Conservation (phyloP, 2,329 filamentous ascomycete genomes). For the Calonectria pseudoturangicola region DNA sequence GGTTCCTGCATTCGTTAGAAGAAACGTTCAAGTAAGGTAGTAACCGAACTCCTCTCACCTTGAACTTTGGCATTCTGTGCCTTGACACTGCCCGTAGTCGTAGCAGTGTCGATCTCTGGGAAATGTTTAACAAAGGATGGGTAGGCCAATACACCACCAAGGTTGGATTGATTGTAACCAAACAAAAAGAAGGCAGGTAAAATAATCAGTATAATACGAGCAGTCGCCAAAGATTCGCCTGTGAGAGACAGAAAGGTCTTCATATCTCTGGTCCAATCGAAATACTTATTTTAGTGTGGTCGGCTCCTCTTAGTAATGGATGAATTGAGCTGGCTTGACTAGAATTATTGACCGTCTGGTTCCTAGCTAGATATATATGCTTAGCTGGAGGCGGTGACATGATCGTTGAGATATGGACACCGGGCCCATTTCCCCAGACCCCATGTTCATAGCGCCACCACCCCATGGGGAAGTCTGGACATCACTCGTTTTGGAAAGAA, state of each 20-base stretch:
- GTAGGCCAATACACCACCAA: background rate
- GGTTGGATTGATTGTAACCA: background rate
- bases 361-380: background rate
- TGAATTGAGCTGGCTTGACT: background rate
- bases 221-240: background rate
- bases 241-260: background rate
- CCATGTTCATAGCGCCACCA: background rate
- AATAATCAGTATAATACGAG: background rate
- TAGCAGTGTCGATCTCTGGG: constrained; percentile 1
- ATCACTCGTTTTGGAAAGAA: background rate
- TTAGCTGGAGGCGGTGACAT: background rate
- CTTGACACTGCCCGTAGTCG: background rate
- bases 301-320: background rate
- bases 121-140: constrained; percentile 15
- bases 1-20: background rate
- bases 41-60: background rate
- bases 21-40: background rate
- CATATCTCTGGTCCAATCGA: background rate
- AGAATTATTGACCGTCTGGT: background rate
- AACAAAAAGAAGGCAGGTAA: constrained; percentile 1
- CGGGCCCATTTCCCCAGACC: background rate
- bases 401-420: background rate
- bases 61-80: background rate
- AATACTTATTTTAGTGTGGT: background rate
- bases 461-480: background rate